These are phyloP conservation scores for Rutstroemia sp. DNA, from an alignment of 2,329 filamentous ascomycete species.

Conservation along the genomic window DNA sequence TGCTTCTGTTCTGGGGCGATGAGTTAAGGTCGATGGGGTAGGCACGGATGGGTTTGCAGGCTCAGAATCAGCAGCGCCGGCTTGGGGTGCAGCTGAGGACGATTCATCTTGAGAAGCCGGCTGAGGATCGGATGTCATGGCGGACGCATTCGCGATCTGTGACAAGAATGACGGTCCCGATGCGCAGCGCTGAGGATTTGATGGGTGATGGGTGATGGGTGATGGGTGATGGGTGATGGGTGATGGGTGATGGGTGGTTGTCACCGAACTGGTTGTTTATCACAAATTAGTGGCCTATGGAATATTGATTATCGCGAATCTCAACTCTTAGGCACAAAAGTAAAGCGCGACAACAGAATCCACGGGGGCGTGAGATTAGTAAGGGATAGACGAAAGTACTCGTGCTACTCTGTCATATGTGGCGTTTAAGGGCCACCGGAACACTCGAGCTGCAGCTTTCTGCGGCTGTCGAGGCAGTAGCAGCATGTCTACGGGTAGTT, in stretches of 20 bases:
- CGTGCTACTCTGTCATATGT: neutral
- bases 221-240: neutral
- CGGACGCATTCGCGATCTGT: constrained; percentile 25
- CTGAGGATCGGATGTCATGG: constrained; percentile 28
- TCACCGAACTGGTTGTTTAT: neutral
- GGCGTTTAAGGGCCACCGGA: neutral
- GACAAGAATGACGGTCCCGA: neutral
- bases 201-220: neutral
- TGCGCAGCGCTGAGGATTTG: neutral
- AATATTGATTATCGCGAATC: neutral
- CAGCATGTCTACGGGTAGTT: no score
- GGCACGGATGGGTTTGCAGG: constrained; percentile 16
- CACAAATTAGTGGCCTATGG: neutral
- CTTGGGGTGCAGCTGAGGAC: neutral
- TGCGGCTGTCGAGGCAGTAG: no score
- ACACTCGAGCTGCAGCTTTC: no score
- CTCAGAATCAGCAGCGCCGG: constrained; percentile 8
- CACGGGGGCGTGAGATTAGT: neutral
- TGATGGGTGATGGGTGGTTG: neutral
- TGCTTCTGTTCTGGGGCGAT: constrained; percentile 25
- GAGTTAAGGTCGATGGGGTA: constrained; percentile 18
- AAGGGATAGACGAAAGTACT: neutral
- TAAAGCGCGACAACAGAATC: neutral
- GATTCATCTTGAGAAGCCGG: constrained; percentile 16
- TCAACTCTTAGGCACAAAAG: neutral